Conservation (phyloP, 495 filamentous ascomycete genomes). For the Penicillium silybi region DNA sequence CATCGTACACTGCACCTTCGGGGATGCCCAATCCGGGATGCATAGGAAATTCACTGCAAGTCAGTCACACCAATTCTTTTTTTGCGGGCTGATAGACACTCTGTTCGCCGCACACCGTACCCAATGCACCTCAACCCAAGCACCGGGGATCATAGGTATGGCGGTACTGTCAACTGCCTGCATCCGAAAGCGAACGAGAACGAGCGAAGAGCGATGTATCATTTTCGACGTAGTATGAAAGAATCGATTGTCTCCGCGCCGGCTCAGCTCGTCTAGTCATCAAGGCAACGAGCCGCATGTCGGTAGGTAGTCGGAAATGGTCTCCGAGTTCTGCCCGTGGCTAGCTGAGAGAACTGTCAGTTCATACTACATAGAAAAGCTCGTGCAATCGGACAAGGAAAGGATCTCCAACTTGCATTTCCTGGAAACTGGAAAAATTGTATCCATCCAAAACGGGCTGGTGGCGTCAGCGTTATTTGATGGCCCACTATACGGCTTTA, state of each 20-base stretch:
- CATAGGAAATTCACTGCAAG: background rate
- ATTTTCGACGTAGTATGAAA: background rate
- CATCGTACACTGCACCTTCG: background rate
- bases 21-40: background rate
- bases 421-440: conserved; percentile 25
- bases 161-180: background rate
- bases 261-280: background rate
- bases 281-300: conserved; percentile 1
- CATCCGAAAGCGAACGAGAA: background rate
- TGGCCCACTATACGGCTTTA: conserved; percentile 9
- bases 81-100: background rate
- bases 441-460: conserved; percentile 11
- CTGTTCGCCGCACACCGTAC: background rate
- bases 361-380: background rate
- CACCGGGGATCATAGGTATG: background rate
- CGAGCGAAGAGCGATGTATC: background rate
- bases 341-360: conserved; percentile 15
- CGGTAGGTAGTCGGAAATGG: conserved; percentile 3
- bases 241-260: background rate
- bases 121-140: background rate
- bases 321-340: conserved; percentile 4
- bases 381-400: conserved; percentile 1
- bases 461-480: conserved; percentile 11
- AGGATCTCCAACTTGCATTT: conserved; percentile 28
- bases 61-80: background rate